phyloP scores from a whole-genome alignment of 2,329 filamentous ascomycete species.

The Septoria linicola region DNA sequence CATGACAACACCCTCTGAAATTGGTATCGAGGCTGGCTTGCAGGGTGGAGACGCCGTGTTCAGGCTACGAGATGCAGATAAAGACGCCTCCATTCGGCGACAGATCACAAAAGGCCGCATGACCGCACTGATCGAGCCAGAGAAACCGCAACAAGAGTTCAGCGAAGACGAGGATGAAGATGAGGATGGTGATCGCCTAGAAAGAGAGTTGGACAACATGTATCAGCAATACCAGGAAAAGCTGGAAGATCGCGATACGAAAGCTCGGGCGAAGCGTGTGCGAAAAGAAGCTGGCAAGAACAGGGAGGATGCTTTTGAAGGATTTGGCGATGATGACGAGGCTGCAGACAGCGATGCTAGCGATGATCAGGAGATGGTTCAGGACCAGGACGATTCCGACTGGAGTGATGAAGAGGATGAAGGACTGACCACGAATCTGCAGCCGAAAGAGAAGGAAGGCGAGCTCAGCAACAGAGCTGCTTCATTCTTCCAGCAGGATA shows the following conservation, averaged over 20 bases:
- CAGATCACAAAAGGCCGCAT: slow-evolving; percentile 74
- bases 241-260: slow-evolving; percentile 76
- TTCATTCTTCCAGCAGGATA: slow-evolving; percentile 90
- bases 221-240: slow-evolving; percentile 83
- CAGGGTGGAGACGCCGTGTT: slow-evolving; percentile 75
- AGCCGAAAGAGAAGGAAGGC: slow-evolving; percentile 44
- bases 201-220: slow-evolving; percentile 80
- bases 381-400: slow-evolving; percentile 63
- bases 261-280: slow-evolving; percentile 85
- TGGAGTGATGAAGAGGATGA: slow-evolving; percentile 49
- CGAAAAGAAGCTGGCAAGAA: slow-evolving; percentile 62
- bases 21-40: slow-evolving; percentile 71
- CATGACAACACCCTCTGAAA: slow-evolving; percentile 94
- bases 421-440: slow-evolving; percentile 60
- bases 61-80: slow-evolving; percentile 76
- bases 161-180: slow-evolving; percentile 66
- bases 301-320: slow-evolving; percentile 88
- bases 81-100: slow-evolving; percentile 66
- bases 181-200: slow-evolving; percentile 76
- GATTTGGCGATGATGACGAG: slow-evolving; percentile 63
- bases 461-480: slow-evolving; percentile 81
- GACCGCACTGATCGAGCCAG: slow-evolving; percentile 60
- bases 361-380: slow-evolving; percentile 53
- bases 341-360: slow-evolving; percentile 46
- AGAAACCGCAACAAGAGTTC: slow-evolving; percentile 43